A percentile compares a stretch with the other conserved stretches of the same genome.
Evolutionary conservation across 2,329 filamentous ascomycete species (phyloP).

Genomic region (Xylaria sp.): DNA sequence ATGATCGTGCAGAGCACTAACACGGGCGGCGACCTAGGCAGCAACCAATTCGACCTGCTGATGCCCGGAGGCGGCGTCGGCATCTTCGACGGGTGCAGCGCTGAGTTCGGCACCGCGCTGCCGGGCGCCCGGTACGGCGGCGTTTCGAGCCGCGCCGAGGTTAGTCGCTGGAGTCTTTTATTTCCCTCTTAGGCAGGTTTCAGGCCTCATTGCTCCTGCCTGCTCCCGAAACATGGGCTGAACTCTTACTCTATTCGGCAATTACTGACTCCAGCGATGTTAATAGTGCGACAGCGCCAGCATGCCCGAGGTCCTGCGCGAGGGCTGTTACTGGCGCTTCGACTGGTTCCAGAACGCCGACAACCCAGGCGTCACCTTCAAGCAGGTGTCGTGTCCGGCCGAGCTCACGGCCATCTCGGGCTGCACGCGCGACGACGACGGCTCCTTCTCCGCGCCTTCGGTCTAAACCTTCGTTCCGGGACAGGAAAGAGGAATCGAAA

Average conservation of each 20-base stretch:
- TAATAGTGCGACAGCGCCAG: slow-evolving; percentile 45
- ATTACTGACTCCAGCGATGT: too few species aligned
- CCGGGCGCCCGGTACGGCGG: slow-evolving; percentile 55
- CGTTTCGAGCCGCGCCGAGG: slow-evolving; percentile 47
- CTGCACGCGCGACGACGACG: slow-evolving; percentile 42
- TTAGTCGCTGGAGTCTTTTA: too few species aligned
- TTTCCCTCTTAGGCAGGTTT: too few species aligned
- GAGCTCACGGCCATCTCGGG: slow-evolving; percentile 51
- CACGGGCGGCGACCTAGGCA: slow-evolving; percentile 57
- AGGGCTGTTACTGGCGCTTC: slow-evolving; percentile 59
- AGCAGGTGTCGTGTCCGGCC: slow-evolving; percentile 54
- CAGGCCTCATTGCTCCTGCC: too few species aligned
- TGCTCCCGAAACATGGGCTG: too few species aligned
- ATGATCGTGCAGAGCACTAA: slow-evolving; percentile 65
- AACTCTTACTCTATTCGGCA: too few species aligned
- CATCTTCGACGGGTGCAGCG: slow-evolving; percentile 52
- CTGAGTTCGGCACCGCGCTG: slow-evolving; percentile 47
- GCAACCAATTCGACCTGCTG: slow-evolving; percentile 59
- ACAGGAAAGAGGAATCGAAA: background rate
- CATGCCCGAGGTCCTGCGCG: slow-evolving; percentile 51
- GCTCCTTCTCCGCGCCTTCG: slow-evolving; percentile 23
- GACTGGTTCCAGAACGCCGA: slow-evolving; percentile 58
- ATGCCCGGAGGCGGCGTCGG: slow-evolving; percentile 57
- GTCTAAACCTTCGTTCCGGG: background rate
- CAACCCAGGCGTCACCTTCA: slow-evolving; percentile 53